A percentile compares a stretch with the other conserved stretches of the same genome.
These are phyloP conservation scores for Gypsophila paniculata DNA, from an alignment of 179 eudicot species.

Conservation along the genomic window DNA sequence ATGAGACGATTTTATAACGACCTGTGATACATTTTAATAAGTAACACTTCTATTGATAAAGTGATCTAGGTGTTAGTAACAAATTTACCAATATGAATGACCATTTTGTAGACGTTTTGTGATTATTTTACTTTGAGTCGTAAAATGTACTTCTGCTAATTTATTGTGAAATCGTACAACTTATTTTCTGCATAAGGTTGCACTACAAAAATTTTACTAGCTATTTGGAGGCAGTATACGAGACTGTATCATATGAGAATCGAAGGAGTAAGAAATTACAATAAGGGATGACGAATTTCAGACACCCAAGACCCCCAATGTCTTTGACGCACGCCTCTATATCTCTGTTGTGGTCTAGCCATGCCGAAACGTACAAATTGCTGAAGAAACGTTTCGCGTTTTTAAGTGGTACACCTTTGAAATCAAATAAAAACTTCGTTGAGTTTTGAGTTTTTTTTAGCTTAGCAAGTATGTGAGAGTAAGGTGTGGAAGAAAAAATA, in stretches of 20 bases:
- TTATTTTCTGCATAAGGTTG: too few species aligned
- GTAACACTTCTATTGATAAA: too few species aligned
- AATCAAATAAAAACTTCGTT: background rate
- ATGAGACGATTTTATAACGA: too few species aligned
- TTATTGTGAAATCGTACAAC: too few species aligned
- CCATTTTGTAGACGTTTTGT: too few species aligned
- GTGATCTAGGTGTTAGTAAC: too few species aligned
- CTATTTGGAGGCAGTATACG: background rate
- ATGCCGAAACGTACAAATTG: conserved; percentile 4
- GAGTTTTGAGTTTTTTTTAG: background rate
- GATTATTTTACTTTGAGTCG: too few species aligned
- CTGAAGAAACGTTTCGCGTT: background rate
- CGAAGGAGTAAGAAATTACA: conserved; percentile 16
- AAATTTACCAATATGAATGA: too few species aligned
- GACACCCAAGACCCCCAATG: conserved; percentile 48
- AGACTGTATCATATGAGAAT: background rate
- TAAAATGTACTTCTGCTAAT: too few species aligned
- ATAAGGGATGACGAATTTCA: conserved; percentile 39
- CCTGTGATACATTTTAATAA: too few species aligned
- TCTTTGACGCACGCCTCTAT: conserved; percentile 40
- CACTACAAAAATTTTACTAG: too few species aligned
- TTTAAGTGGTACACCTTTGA: background rate
- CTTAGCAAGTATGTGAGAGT: background rate
- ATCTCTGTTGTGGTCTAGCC: conserved; percentile 39
- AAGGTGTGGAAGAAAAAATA: conserved; percentile 3